Evolutionary conservation across 2,329 filamentous ascomycete genomes (phyloP).

Genomic region (Pseudogymnoascus sp.): DNA sequence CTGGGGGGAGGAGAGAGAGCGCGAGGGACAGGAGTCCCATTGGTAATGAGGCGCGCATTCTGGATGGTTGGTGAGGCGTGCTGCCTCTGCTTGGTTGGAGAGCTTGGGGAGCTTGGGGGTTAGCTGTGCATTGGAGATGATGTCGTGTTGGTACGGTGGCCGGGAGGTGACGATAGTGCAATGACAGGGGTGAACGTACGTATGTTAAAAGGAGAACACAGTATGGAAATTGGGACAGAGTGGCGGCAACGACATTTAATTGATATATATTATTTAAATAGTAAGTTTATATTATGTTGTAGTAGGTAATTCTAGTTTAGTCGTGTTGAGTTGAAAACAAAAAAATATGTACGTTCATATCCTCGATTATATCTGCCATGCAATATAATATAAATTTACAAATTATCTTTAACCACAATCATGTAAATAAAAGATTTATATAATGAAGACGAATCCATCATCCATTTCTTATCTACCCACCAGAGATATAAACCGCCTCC

Average conservation of each 20-base stretch:
- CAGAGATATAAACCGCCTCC: not conserved
- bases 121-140: constrained; percentile 5
- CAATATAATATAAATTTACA: not conserved
- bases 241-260: not conserved
- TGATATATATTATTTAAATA: not conserved
- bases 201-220: not conserved
- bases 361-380: not conserved
- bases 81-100: not conserved
- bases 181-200: not conserved
- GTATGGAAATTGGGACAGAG: not conserved
- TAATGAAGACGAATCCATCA: not conserved
- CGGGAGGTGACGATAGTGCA: not conserved
- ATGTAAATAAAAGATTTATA: not conserved
- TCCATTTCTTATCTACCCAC: constrained; percentile 1
- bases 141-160: constrained; percentile 5
- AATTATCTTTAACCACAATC: not conserved
- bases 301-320: not conserved
- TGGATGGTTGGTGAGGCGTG: not conserved
- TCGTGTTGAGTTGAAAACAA: not conserved
- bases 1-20: constrained; percentile 23
- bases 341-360: not conserved
- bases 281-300: not conserved
- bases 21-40: constrained; percentile 23
- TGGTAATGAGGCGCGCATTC: constrained; percentile 16
- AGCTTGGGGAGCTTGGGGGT: constrained; percentile 1